phyloP scores from a whole-genome alignment of 805 yeast genomes.

The Schwanniomyces pseudopolymorphus region DNA sequence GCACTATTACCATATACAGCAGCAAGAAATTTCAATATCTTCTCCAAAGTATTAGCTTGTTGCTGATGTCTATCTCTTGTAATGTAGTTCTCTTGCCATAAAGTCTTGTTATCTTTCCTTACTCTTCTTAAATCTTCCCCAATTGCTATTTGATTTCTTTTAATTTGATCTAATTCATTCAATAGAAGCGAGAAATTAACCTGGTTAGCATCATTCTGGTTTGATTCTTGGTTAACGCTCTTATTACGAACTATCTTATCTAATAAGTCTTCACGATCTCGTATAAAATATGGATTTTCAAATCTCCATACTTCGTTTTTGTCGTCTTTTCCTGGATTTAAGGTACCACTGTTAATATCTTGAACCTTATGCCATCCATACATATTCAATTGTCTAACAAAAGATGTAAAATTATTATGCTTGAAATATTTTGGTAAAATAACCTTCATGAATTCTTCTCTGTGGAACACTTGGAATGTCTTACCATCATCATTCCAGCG shows the following conservation, averaged over 20 bases:
- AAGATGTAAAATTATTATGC: constrained; percentile 91
- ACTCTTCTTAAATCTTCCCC: constrained; percentile 83
- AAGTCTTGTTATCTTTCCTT: constrained; percentile 79
- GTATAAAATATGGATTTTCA: constrained; percentile 74
- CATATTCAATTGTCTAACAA: constrained; percentile 95
- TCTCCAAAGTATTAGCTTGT: constrained; percentile 85
- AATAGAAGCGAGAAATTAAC: constrained; percentile 55
- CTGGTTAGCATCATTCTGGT: constrained; percentile 21
- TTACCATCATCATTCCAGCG: constrained; percentile 86
- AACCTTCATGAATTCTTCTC: constrained; percentile 80
- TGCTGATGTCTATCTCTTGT: constrained; percentile 82
- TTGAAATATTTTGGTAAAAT: constrained; percentile 91
- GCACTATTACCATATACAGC: constrained; percentile 69
- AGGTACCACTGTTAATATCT: constrained; percentile 78
- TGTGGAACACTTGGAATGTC: constrained; percentile 77
- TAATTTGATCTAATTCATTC: constrained; percentile 72
- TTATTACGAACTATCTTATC: constrained; percentile 83
- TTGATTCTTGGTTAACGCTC: constrained; percentile 26
- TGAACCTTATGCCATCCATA: constrained; percentile 99
- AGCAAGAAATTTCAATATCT: constrained; percentile 83
- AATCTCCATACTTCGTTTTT: constrained; percentile 88
- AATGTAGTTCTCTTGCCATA: constrained; percentile 86
- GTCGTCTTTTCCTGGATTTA: constrained; percentile 36
- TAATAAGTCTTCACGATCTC: constrained; percentile 78
- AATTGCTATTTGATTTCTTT: constrained; percentile 74